Conservation (phyloP, 2,329 filamentous ascomycete species). For the Phialophora expanda region DNA sequence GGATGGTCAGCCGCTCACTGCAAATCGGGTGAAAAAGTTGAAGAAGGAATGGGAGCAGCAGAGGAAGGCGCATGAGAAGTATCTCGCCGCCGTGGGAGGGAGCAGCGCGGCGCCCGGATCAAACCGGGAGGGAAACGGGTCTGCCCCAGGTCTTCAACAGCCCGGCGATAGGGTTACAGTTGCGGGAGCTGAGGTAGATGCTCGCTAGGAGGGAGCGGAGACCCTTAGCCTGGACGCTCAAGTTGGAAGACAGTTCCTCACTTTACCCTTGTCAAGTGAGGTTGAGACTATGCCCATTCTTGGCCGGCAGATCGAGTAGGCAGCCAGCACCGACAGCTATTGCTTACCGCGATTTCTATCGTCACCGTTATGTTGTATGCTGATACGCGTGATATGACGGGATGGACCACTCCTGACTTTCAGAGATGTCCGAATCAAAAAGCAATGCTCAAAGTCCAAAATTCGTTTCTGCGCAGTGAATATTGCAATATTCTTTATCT, state of each 20-base stretch:
- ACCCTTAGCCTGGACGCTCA: background rate
- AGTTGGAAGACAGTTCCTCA: background rate
- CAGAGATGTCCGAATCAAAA: background rate
- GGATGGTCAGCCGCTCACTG: conserved; percentile 79
- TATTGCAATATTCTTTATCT: background rate
- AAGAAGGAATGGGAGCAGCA: conserved; percentile 90
- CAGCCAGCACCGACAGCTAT: background rate
- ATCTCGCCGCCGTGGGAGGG: conserved; percentile 40
- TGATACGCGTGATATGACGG: background rate
- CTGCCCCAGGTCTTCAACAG: conserved; percentile 7
- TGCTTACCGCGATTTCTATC: background rate
- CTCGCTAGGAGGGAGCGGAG: background rate
- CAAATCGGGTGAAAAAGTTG: conserved; percentile 79
- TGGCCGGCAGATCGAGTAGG: conserved; percentile 7
- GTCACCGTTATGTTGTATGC: background rate
- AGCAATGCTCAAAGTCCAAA: background rate
- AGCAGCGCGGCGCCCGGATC: background rate
- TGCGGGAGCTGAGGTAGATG: background rate
- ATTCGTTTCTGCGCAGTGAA: background rate
- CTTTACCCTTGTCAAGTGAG: conserved; percentile 1
- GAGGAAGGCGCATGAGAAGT: conserved; percentile 80
- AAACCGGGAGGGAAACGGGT: background rate
- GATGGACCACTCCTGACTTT: background rate
- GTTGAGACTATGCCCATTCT: background rate
- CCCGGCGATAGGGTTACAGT: background rate